These are phyloP conservation scores for Rhodomyrtus tomentosa DNA, from an alignment of 345 rosid genomes.

Conservation along the genomic window DNA sequence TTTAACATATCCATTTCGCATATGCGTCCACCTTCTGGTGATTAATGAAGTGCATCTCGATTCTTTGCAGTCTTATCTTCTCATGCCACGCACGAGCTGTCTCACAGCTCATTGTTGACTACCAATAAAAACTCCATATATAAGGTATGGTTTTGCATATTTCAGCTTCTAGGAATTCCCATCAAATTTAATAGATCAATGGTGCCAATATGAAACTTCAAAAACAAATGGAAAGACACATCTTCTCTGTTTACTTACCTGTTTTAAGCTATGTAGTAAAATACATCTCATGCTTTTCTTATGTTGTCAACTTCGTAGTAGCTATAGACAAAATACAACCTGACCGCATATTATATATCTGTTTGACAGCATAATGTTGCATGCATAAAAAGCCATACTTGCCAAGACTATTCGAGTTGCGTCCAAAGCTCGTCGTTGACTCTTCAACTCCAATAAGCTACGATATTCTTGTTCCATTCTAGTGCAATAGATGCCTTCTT, in stretches of 20 bases:
- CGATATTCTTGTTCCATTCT: background rate
- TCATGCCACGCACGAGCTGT: background rate
- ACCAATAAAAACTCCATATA: background rate
- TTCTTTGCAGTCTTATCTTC: background rate
- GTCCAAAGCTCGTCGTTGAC: background rate
- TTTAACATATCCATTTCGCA: too few species aligned
- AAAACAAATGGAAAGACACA: background rate
- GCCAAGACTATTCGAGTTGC: background rate
- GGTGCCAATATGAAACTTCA: background rate
- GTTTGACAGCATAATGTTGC: background rate
- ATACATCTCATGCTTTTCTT: background rate
- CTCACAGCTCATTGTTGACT: background rate
- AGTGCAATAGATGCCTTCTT: background rate
- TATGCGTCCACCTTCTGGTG: too few species aligned
- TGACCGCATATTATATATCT: background rate
- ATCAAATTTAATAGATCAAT: background rate
- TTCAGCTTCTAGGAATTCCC: background rate
- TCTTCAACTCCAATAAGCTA: background rate
- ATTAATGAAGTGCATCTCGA: background rate
- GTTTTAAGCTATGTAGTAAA: background rate
- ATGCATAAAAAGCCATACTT: background rate
- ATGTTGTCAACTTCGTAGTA: background rate
- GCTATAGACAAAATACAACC: background rate
- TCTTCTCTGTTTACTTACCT: background rate
- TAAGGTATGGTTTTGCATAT: background rate